A percentile compares a stretch with the other conserved stretches of the same genome.
phyloP scores from a whole-genome alignment of 2,329 filamentous ascomycete genomes.

The Pseudocercospora fijiensis region DNA sequence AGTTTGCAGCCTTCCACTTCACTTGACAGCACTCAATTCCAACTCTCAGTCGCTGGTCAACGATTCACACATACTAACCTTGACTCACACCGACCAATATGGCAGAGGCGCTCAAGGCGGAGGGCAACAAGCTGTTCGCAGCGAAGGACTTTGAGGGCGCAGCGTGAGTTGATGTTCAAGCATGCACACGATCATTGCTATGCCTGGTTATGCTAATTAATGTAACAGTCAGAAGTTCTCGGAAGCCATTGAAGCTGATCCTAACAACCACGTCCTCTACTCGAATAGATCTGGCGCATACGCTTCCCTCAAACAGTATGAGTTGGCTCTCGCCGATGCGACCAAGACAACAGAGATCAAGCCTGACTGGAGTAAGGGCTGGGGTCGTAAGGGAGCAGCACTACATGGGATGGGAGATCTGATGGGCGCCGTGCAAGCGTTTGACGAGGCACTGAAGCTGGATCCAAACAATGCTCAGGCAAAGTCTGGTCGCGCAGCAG shows the following conservation, averaged over 20 bases:
- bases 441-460: slow-evolving; percentile 89
- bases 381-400: slow-evolving; percentile 88
- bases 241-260: slow-evolving; percentile 84
- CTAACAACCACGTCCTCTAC: slow-evolving; percentile 92
- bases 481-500: slow-evolving; percentile 80
- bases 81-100: slow-evolving; percentile 3
- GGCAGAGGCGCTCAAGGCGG: slow-evolving; percentile 72
- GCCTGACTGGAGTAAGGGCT: slow-evolving; percentile 97
- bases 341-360: slow-evolving; percentile 92
- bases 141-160: slow-evolving; percentile 96
- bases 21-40: background rate
- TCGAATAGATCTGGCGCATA: slow-evolving; percentile 90
- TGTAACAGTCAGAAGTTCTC: slow-evolving; percentile 80
- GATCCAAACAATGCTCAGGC: slow-evolving; percentile 90
- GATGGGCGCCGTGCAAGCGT: slow-evolving; percentile 81
- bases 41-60: background rate
- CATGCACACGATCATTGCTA: background rate
- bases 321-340: slow-evolving; percentile 81
- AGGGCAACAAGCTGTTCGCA: slow-evolving; percentile 86
- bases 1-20: background rate
- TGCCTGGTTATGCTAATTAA: slow-evolving; percentile 9
- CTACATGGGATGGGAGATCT: slow-evolving; percentile 85
- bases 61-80: background rate
- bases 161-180: slow-evolving; percentile 63
- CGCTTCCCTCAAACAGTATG: slow-evolving; percentile 86